Conservation (phyloP, 768 basidiomycete genomes). For the Jaapia argillacea region DNA sequence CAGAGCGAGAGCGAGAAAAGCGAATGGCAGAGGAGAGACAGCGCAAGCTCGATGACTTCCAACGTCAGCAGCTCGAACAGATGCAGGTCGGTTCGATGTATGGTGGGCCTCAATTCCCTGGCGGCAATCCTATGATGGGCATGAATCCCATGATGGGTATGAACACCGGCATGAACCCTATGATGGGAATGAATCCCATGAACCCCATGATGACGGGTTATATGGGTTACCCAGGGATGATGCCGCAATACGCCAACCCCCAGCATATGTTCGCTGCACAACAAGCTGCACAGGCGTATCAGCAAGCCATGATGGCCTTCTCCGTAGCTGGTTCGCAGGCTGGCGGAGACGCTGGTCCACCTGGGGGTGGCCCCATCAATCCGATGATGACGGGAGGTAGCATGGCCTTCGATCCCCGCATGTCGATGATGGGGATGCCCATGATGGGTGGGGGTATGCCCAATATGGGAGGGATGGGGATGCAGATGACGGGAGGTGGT, state of each 20-base stretch:
- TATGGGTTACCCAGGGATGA: slow-evolving; percentile 21
- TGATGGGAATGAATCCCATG: slow-evolving; percentile 46
- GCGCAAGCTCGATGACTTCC: slow-evolving; percentile 84
- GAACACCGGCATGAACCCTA: slow-evolving; percentile 50
- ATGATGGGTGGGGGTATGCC: slow-evolving; percentile 9
- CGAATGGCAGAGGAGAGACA: slow-evolving; percentile 88
- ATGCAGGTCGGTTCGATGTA: slow-evolving; percentile 74
- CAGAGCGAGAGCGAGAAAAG: slow-evolving; percentile 91
- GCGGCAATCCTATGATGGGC: slow-evolving; percentile 63
- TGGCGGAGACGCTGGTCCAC: slow-evolving; percentile 45
- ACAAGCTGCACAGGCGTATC: slow-evolving; percentile 78
- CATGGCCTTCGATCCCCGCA: slow-evolving; percentile 60
- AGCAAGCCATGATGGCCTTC: slow-evolving; percentile 81
- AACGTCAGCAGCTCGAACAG: slow-evolving; percentile 84
- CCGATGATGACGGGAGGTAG: slow-evolving; percentile 50
- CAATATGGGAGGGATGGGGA: slow-evolving; percentile 16
- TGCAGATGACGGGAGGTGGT: slow-evolving; percentile 62
- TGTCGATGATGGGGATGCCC: slow-evolving; percentile 72
- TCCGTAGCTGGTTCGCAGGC: slow-evolving; percentile 66
- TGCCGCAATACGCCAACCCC: slow-evolving; percentile 33
- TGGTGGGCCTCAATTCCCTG: slow-evolving; percentile 33
- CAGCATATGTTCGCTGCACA: slow-evolving; percentile 84
- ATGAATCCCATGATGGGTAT: slow-evolving; percentile 59
- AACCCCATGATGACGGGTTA: slow-evolving; percentile 32
- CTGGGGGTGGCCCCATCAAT: slow-evolving; percentile 26